A percentile compares a stretch with the other conserved stretches of the same genome.
Conservation (phyloP, 768 basidiomycete genomes). For the Cantharellus anzutake region DNA sequence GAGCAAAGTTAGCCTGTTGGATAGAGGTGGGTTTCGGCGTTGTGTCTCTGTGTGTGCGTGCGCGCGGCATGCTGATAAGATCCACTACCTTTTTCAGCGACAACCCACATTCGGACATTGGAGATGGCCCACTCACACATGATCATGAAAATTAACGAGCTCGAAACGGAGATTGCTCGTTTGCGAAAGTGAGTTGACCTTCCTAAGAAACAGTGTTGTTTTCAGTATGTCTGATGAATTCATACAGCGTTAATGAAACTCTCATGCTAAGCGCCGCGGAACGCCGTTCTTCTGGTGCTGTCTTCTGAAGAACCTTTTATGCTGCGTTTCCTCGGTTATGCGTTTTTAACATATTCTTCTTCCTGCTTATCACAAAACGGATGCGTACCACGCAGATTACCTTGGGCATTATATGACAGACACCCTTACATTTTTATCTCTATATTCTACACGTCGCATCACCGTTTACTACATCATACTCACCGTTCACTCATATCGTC, state of each 20-base stretch:
- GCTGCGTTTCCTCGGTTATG: neutral
- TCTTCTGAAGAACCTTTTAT: neutral
- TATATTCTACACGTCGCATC: no score
- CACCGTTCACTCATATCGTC: no score
- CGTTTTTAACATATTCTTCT: no score
- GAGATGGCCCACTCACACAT: slow-evolving; percentile 65
- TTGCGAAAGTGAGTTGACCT: slow-evolving; percentile 34
- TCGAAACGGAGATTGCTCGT: slow-evolving; percentile 43
- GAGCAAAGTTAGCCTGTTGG: slow-evolving; percentile 78
- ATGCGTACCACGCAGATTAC: no score
- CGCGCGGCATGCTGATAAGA: neutral
- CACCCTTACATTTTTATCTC: no score
- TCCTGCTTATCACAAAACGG: no score
- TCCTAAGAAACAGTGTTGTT: neutral
- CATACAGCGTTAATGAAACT: slow-evolving; percentile 57
- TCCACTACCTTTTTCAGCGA: slow-evolving; percentile 27
- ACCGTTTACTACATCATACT: no score
- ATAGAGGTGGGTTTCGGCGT: slow-evolving; percentile 38
- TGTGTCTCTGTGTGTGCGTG: neutral
- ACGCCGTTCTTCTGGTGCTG: slow-evolving; percentile 14
- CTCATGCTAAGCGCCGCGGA: slow-evolving; percentile 73
- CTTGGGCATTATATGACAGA: no score
- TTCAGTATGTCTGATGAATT: neutral
- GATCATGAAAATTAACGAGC: slow-evolving; percentile 58
- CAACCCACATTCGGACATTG: slow-evolving; percentile 71